phyloP scores from a whole-genome alignment of 225 moss, liverwort and hornwort genomes.

The Polytrichum formosum region DNA sequence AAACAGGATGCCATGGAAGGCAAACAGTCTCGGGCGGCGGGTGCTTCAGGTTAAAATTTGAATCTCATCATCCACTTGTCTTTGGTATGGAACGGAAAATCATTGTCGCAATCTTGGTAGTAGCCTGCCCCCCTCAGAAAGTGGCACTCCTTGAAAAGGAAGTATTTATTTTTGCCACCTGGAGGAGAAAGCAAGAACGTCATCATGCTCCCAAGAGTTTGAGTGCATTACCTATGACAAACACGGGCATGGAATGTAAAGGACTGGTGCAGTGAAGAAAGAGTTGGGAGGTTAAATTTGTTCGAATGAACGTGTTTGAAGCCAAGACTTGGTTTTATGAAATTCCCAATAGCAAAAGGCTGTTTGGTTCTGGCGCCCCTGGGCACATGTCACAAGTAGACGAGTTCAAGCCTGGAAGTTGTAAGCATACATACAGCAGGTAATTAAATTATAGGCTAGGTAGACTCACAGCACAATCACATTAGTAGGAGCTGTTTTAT shows the following conservation, averaged over 20 bases:
- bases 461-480: constrained; percentile 24
- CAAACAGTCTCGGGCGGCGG: constrained; percentile 36
- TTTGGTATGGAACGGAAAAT: constrained; percentile 11
- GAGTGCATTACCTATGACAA: constrained; percentile 3
- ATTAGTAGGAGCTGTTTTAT: constrained; percentile 25
- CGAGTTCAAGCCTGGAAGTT: constrained; percentile 49
- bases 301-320: constrained; percentile 6
- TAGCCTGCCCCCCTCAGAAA: not conserved
- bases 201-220: not conserved
- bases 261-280: constrained; percentile 19
- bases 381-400: constrained; percentile 41
- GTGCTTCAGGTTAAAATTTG: constrained; percentile 20
- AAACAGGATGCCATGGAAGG: constrained; percentile 71
- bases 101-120: not conserved
- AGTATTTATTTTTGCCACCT: constrained; percentile 27
- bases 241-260: constrained; percentile 28
- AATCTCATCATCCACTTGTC: constrained; percentile 6
- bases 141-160: constrained; percentile 15
- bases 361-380: constrained; percentile 46
- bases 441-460: constrained; percentile 27
- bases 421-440: constrained; percentile 45
- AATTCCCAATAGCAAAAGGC: constrained; percentile 23
- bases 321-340: constrained; percentile 6
- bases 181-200: constrained; percentile 8
- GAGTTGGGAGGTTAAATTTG: constrained; percentile 15